Conservation (phyloP, 805 yeast species). For the Pichia deserticola region DNA sequence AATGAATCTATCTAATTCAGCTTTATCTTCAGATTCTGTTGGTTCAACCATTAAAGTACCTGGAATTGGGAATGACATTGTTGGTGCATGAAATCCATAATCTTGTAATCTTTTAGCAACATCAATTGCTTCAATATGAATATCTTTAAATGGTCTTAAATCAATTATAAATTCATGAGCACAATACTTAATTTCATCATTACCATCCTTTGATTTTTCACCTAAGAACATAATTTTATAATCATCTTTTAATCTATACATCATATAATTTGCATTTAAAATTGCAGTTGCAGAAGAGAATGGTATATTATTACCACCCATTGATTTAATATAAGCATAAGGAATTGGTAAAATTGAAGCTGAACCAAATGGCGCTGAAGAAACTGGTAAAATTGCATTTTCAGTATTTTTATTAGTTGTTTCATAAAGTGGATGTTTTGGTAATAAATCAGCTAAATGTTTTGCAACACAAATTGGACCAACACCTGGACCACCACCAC, state of each 20-base stretch:
- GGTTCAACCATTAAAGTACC: constrained; percentile 98
- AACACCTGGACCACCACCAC: constrained; percentile 99
- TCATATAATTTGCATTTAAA: constrained; percentile 94
- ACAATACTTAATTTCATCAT: constrained; percentile 54
- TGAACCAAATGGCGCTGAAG: constrained; percentile 94
- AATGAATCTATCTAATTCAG: constrained; percentile 84
- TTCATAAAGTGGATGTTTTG: constrained; percentile 63
- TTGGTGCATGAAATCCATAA: constrained; percentile 98
- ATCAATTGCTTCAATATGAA: constrained; percentile 90
- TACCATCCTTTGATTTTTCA: constrained; percentile 18
- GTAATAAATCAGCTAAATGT: constrained; percentile 76
- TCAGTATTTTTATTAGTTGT: constrained; percentile 34
- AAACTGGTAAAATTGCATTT: constrained; percentile 64
- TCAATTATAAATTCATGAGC: constrained; percentile 97
- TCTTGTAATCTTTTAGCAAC: constrained; percentile 96
- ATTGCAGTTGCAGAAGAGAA: constrained; percentile 86
- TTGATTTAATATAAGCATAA: constrained; percentile 88
- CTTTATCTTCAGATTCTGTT: constrained; percentile 87
- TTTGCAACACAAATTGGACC: constrained; percentile 93
- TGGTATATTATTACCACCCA: constrained; percentile 81
- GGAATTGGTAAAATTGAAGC: constrained; percentile 91
- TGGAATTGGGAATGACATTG: constrained; percentile 97
- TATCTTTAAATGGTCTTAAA: constrained; percentile 69
- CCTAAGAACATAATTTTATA: constrained; percentile 74
- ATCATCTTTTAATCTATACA: constrained; percentile 60